phyloP scores from a whole-genome alignment of 805 yeast species.

The Candida piceae region DNA sequence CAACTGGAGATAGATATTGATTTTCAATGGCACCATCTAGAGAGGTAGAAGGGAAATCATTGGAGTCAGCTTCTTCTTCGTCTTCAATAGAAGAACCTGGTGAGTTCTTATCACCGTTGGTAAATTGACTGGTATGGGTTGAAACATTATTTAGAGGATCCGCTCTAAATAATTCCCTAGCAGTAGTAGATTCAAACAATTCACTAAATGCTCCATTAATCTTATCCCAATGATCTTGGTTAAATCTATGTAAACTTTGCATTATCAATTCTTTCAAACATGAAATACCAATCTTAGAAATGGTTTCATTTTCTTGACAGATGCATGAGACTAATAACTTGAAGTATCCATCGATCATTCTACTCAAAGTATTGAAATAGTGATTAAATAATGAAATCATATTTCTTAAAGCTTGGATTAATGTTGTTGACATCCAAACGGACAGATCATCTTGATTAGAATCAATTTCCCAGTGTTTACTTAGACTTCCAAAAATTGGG shows the following conservation, averaged over 20 bases:
- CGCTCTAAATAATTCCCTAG: slow-evolving; percentile 69
- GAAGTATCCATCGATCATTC: slow-evolving; percentile 74
- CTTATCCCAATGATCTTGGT: slow-evolving; percentile 66
- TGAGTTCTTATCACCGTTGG: slow-evolving; percentile 29
- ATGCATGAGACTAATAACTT: slow-evolving; percentile 79
- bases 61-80: slow-evolving; percentile 2
- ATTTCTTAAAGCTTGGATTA: slow-evolving; percentile 90
- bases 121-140: slow-evolving; percentile 14
- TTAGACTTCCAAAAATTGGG: slow-evolving; percentile 83
- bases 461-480: slow-evolving; percentile 67
- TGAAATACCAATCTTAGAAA: slow-evolving; percentile 89
- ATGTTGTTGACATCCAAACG: slow-evolving; percentile 94
- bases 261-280: slow-evolving; percentile 76
- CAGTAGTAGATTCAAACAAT: slow-evolving; percentile 79
- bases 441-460: slow-evolving; percentile 79
- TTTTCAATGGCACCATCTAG: not conserved
- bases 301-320: slow-evolving; percentile 95
- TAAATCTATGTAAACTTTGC: slow-evolving; percentile 67
- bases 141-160: slow-evolving; percentile 38
- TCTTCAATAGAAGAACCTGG: slow-evolving; percentile 27
- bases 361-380: slow-evolving; percentile 71
- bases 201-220: slow-evolving; percentile 59
- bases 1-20: slow-evolving; percentile 30
- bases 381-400: slow-evolving; percentile 79
- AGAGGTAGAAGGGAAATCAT: no score